Evolutionary conservation across 306 rosid genomes (phyloP).

Genomic region (Casuarina glauca): DNA sequence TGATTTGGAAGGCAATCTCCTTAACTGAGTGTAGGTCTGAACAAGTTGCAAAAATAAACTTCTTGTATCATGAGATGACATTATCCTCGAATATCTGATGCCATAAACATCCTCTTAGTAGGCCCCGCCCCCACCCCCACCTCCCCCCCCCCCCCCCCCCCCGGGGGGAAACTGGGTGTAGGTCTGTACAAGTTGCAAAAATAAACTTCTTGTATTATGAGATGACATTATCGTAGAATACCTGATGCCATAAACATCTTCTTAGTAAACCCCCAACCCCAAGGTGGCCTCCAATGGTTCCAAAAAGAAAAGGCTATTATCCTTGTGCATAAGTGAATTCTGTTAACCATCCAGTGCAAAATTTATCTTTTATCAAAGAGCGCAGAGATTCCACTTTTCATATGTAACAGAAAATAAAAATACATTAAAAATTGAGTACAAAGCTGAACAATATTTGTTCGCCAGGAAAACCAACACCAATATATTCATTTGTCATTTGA

Average conservation of each 20-base stretch:
- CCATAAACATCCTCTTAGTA: not conserved
- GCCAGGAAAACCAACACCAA: constrained; percentile 35
- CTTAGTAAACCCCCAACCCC: not conserved
- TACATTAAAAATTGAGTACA: constrained; percentile 23
- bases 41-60: not conserved
- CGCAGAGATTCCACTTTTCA: constrained; percentile 19
- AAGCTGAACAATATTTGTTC: constrained; percentile 27
- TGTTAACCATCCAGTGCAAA: not conserved
- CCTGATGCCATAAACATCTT: not conserved
- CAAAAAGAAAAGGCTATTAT: not conserved
- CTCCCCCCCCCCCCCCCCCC: not conserved
- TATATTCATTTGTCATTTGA: constrained; percentile 31
- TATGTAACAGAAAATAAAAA: constrained; percentile 32
- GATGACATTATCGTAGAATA: not conserved
- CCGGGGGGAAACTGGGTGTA: not conserved
- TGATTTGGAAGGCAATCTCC: constrained; percentile 9
- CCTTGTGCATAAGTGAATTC: not conserved
- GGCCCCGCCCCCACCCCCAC: not conserved
- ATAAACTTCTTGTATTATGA: constrained; percentile 1
- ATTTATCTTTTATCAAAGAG: constrained; percentile 20
- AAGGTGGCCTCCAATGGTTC: not conserved
- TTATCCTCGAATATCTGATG: not conserved
- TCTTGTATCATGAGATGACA: not conserved
- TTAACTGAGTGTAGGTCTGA: not conserved
- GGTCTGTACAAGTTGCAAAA: not conserved